These are phyloP conservation scores for Glycine tomentella DNA, from an alignment of 306 rosid species.

Conservation along the genomic window DNA sequence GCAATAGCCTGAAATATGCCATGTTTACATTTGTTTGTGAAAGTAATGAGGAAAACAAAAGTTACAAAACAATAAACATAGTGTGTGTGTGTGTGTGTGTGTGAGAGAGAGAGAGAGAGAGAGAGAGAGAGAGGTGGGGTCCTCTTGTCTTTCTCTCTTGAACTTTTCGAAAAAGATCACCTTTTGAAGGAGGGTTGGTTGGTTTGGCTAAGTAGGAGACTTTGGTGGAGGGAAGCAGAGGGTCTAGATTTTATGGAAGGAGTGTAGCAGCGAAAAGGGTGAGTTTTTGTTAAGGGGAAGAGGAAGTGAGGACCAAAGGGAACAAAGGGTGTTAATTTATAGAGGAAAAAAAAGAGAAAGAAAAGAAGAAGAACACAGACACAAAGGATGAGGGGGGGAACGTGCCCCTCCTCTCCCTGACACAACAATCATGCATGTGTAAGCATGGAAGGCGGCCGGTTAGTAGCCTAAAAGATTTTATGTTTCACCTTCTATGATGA, in stretches of 20 bases:
- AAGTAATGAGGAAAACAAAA: slow-evolving; percentile 16
- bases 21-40: slow-evolving; percentile 59
- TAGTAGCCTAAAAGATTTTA: slow-evolving; percentile 69
- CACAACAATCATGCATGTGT: slow-evolving; percentile 96
- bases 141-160: slow-evolving; percentile 50
- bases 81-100: neutral
- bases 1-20: slow-evolving; percentile 36
- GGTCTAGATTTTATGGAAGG: too few species aligned
- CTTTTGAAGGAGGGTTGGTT: slow-evolving; percentile 52
- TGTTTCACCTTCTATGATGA: slow-evolving; percentile 60
- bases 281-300: neutral
- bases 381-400: neutral
- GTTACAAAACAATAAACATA: neutral
- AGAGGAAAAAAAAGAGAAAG: slow-evolving; percentile 53
- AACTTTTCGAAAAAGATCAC: slow-evolving; percentile 70
- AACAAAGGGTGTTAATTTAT: slow-evolving; percentile 76
- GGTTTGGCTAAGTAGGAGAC: slow-evolving; percentile 19
- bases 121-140: slow-evolving; percentile 50
- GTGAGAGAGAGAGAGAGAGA: slow-evolving; percentile 17
- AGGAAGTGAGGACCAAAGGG: slow-evolving; percentile 68
- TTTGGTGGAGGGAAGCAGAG: slow-evolving; percentile 42
- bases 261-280: too few species aligned
- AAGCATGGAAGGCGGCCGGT: slow-evolving; percentile 99
- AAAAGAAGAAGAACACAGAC: neutral
- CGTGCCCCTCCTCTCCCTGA: slow-evolving; percentile 72